Evolutionary conservation across 2,329 filamentous ascomycete species (phyloP), one percentile per base, ranked within the genome.

Genomic region (Colletotrichum lentis): DNA sequence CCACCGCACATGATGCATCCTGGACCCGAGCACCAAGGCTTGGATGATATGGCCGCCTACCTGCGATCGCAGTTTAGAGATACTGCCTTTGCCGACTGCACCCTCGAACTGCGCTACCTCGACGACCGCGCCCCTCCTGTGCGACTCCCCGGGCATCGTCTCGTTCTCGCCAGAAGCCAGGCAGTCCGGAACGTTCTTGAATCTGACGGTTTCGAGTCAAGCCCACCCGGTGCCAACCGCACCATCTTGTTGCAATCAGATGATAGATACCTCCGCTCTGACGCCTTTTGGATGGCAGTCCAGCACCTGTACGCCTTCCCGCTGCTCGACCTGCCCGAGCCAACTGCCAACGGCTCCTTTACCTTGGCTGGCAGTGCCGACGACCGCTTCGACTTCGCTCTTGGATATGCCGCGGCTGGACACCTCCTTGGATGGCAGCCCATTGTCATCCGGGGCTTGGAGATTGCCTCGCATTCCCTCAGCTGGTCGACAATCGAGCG

Each of bases 331-430:
- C 73, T 78, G 1, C 77, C 76, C 1, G 75, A 76, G 0, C 75
- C 74, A 31, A 58, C 72, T 27, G 74, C 78, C 24, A 75, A 78
- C 2, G 68, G 62, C 14, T 62, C 65, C n/a, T 72, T 80, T 37
- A 74, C 76, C 0, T 73, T 81, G 73, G 77, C 81, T 62, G 78
- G 82, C 24, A 76, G 80, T 57, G 71, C 77, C 52, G 72, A 74
- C 24, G 82, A 84, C 8, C 82, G 81, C 22, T 82, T 88, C 66
- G 79, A 83, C 39, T 86, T 86, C 69, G 85, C 84, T n/a, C 77
- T 92, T 22, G 87, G 87, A 27, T 91, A 91, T 73, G 85, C 88
- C 53, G 88, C 89, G 31, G 85, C 88, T 5, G 90, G 89, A 0
- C 81, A 85, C 57, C 79, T 87, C 46, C 79, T 92, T 18, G 80